These are phyloP conservation scores for Solanum paucissectum DNA, from an alignment of 257 asterid genomes.

Conservation along the genomic window DNA sequence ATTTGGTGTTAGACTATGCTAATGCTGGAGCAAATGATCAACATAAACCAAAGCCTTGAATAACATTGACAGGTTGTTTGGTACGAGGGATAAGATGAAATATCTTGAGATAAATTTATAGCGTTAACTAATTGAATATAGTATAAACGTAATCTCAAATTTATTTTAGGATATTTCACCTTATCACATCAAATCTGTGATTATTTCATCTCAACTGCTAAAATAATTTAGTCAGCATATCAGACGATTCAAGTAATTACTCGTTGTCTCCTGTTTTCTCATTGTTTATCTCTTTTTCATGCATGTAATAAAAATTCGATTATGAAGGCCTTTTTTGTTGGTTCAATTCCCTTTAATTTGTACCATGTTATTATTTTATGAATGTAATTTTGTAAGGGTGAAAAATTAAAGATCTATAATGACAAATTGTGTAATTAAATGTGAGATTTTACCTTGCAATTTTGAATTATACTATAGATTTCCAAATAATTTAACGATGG, in stretches of 20 bases:
- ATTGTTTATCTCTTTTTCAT: neutral
- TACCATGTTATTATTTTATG: neutral
- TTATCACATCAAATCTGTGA: neutral
- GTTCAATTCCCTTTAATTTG: neutral
- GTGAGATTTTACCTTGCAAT: neutral
- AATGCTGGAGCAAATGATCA: neutral
- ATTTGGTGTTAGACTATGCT: neutral
- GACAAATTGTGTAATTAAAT: neutral
- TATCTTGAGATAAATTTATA: neutral
- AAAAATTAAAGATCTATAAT: neutral
- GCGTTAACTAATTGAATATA: neutral
- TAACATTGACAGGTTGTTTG: neutral
- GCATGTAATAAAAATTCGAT: neutral
- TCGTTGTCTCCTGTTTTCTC: neutral
- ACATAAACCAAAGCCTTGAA: neutral
- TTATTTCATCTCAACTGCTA: neutral
- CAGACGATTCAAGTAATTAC: neutral
- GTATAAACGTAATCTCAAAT: neutral
- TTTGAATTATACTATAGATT: neutral
- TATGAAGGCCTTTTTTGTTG: rapidly evolving
- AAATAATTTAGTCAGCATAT: neutral
- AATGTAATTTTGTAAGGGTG: neutral
- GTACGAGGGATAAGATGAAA: neutral
- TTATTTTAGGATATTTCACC: rapidly evolving
- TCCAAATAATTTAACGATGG: neutral